These are phyloP conservation scores for Pseudozyma hubeiensis DNA, from an alignment of 1,284 basidiomycete species.

Conservation along the genomic window DNA sequence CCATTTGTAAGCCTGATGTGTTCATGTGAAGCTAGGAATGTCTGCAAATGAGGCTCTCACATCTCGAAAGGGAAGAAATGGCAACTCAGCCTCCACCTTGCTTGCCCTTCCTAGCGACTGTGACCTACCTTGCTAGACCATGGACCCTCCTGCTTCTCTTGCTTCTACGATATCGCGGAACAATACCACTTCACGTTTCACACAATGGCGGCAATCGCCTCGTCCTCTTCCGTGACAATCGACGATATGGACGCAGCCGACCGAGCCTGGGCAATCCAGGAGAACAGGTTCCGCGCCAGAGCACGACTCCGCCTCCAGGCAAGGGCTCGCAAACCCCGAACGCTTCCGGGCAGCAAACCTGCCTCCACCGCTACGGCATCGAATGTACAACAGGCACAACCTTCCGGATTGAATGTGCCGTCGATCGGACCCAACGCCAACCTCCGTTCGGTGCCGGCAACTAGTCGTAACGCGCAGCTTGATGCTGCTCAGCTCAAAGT, in stretches of 20 bases:
- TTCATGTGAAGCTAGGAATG: no score
- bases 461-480: constrained; percentile 52
- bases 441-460: constrained; percentile 37
- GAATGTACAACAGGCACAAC: constrained; percentile 4
- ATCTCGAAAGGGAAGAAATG: background rate
- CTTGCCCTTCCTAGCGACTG: background rate
- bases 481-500: constrained; percentile 31
- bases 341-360: constrained; percentile 14
- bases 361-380: background rate
- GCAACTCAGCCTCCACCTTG: constrained; percentile 43
- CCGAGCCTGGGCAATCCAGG: constrained; percentile 43
- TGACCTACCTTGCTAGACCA: no score
- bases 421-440: constrained; percentile 53
- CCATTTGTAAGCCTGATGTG: constrained; percentile 14
- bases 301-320: constrained; percentile 39
- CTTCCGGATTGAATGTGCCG: constrained; percentile 6
- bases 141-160: background rate
- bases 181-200: background rate
- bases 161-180: background rate
- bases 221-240: constrained; percentile 12
- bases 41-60: background rate
- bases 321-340: constrained; percentile 27
- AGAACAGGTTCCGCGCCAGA: constrained; percentile 38
- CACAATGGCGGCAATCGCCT: constrained; percentile 27
- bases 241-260: constrained; percentile 40